These are phyloP conservation scores for Alnus glutinosa DNA, from an alignment of 306 rosid genomes.

Conservation along the genomic window DNA sequence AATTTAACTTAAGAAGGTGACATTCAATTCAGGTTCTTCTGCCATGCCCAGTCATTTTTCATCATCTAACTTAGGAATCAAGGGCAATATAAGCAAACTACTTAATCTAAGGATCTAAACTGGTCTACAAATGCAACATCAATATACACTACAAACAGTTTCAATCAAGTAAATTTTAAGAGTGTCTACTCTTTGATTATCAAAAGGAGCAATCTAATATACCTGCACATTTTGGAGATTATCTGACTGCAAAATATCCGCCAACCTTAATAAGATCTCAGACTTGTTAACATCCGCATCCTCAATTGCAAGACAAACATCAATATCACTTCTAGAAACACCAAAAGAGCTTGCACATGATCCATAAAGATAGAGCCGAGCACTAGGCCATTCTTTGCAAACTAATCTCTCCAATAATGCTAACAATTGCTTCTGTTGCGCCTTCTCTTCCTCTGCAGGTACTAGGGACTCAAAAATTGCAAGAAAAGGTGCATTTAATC, in stretches of 20 bases:
- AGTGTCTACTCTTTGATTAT: constrained; percentile 1
- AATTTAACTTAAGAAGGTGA: neutral
- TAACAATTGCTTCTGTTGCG: constrained; percentile 70
- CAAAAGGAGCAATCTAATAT: constrained; percentile 32
- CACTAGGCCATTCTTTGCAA: constrained; percentile 76
- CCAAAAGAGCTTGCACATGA: constrained; percentile 96
- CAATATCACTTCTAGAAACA: constrained; percentile 89
- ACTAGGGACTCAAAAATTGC: constrained; percentile 63
- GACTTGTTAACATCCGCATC: constrained; percentile 70
- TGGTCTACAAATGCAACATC: constrained; percentile 8
- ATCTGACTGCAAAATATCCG: constrained; percentile 77
- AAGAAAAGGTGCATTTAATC: constrained; percentile 60
- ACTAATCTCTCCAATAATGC: constrained; percentile 65
- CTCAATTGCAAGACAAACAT: constrained; percentile 86
- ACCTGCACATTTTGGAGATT: constrained; percentile 95
- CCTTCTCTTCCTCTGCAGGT: constrained; percentile 90
- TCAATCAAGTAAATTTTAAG: neutral
- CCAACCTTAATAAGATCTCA: constrained; percentile 73
- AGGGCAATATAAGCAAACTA: constrained; percentile 4
- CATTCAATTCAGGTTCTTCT: neutral
- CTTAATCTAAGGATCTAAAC: constrained; percentile 8
- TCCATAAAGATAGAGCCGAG: constrained; percentile 82
- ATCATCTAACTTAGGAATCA: constrained; percentile 7
- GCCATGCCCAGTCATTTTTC: neutral
- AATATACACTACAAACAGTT: neutral